Evolutionary conservation across 176 grass and related monocot genomes (phyloP), one percentile per base, ranked within the genome.

Genomic region (Raddia guianensis): DNA sequence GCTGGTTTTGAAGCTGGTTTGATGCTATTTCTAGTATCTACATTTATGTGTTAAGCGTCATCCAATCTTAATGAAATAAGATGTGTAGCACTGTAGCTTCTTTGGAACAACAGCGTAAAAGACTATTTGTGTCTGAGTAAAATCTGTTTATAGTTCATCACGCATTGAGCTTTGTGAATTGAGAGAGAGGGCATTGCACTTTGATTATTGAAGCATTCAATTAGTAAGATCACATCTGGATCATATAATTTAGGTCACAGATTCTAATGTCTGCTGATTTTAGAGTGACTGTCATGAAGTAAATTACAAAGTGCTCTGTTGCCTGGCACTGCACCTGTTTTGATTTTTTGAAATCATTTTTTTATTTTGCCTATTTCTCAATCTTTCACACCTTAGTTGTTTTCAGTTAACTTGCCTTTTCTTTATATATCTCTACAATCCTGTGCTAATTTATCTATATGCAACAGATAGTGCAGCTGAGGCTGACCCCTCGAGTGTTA

Each of bases 1-100:
- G n/a, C n/a, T n/a, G n/a, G 88, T 99, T 78, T 72, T 99, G 89
- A 99, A 99, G 78, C 88, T 99, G 89, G 96, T 95, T 73, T 69
- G 75, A 70, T 56, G 72, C 1, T 76, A 21, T 49, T 84, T 76
- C n/a, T 75, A n/a, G 64, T 80, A 18, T 64, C 5, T 57, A 50
- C 18, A 19, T 19, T 47, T 49, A 73, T 40, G 37, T 40, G 37
- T 40, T 40, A 40, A 3, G 12, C 42, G 18, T 16, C 21, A 61
- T 16, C 20, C 49, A 77, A 45, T 82, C 10, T 67, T 4, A 66
- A 16, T 68, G 52, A 2, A 73, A 43, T 55, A 1, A 60, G 7
- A 68, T 60, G 9, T 75, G 9, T 48, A 40, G 9, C 32, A 58
- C 83, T 75, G 9, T 48, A 40, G 9, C 32, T 72, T 88, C 6